Evolutionary conservation across 2,329 filamentous ascomycete species (phyloP), one percentile per base, ranked within the genome.

Genomic region (Pseudohalonectria lignicola): DNA sequence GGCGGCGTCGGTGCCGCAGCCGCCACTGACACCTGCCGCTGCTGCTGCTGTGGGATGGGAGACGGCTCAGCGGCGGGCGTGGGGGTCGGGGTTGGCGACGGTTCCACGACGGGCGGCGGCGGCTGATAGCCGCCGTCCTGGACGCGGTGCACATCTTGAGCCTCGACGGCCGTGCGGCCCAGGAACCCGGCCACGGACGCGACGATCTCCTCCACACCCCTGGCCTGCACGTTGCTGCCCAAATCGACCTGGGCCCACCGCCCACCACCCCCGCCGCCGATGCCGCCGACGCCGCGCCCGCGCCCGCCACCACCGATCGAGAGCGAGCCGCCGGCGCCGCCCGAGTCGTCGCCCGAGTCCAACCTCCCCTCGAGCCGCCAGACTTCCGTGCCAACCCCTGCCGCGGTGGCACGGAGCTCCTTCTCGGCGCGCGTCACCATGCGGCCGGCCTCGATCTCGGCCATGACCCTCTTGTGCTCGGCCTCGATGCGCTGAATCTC

Each of bases 401-500:
- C 71, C 2, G 75, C 68, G 2, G 82, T 71, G 39, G 6, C 25
- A n/a, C 85, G 76, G 39, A 96, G 65, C 42, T 84, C 76, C 48
- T 80, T 74, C 59, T 95, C 90, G 2, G 86, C 82, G 40, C 75
- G 68, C 48, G 77, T 79, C 36, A 94, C 67, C 1, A 78, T 60
- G 7, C 82, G 81, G 39, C 76, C 79, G 39, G 76, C 74, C 55
- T 80, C 81, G 49, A 94, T 74, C 46, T 79, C 81, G 18, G 78
- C 76, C 62, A 96, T 73, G 41, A 79, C 74, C 50, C 76, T 77
- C 3, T 76, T 79, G 56, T 98, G 90, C 20, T 82, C 76, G 25
- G 74, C 74, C 58, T 86, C 86, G 74, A 96, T 79, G 48, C 76
- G 79, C 48, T 88, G 82, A 39, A 96, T 86, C 50, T 96, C 88